These are phyloP conservation scores for Nectriaceae sp. DNA, from an alignment of 2,329 filamentous ascomycete genomes.

Conservation along the genomic window DNA sequence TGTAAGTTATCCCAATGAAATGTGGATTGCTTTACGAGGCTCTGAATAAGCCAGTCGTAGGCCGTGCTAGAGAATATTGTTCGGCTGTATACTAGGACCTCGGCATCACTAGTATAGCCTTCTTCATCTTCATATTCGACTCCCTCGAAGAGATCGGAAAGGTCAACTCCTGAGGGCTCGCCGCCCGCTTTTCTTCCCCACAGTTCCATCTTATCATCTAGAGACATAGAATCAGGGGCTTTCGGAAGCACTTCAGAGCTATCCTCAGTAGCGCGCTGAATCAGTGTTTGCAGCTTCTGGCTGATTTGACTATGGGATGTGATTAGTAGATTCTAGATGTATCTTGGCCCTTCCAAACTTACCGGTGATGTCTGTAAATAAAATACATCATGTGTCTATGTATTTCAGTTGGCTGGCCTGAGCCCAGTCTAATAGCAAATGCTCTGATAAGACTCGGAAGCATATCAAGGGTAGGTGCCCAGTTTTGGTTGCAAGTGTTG, in stretches of 20 bases:
- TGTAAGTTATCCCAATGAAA: not conserved
- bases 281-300: not conserved
- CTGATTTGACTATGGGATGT: not conserved
- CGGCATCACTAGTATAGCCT: not conserved
- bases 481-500: not conserved
- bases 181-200: not conserved
- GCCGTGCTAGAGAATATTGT: not conserved
- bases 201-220: conserved; percentile 1
- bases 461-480: too few species aligned
- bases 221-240: not conserved
- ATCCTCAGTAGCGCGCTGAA: not conserved
- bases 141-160: not conserved
- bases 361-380: conserved; percentile 1
- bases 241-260: too few species aligned
- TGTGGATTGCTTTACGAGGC: not conserved
- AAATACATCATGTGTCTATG: not conserved
- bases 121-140: not conserved
- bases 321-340: not conserved
- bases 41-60: conserved; percentile 2
- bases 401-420: not conserved
- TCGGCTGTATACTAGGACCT: not conserved
- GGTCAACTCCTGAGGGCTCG: not conserved
- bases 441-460: conserved; percentile 1
- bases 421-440: not conserved
- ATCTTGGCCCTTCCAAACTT: not conserved